Evolutionary conservation across 495 filamentous ascomycete genomes (phyloP).

Genomic region (Aspergillus cavernicola): DNA sequence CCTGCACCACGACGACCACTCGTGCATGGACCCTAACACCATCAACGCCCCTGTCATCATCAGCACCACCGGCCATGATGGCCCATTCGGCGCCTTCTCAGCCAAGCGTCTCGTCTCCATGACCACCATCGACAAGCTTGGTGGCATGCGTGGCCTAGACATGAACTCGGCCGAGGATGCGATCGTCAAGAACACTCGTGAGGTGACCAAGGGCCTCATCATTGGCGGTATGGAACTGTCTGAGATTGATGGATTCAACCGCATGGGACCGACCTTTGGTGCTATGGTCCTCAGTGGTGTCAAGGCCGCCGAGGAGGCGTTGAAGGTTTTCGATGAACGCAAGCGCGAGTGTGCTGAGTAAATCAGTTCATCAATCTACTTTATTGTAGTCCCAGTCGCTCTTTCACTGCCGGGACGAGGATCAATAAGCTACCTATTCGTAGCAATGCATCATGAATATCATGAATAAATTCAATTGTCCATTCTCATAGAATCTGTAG

Average conservation of each 20-base stretch:
- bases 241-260: constrained; percentile 84
- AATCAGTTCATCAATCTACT: not conserved
- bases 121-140: constrained; percentile 73
- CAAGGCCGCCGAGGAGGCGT: constrained; percentile 81
- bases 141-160: constrained; percentile 86
- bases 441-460: not conserved
- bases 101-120: constrained; percentile 83
- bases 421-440: not conserved
- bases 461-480: not conserved
- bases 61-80: constrained; percentile 86
- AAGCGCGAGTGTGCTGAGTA: constrained; percentile 57
- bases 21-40: constrained; percentile 94
- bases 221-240: constrained; percentile 93
- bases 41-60: constrained; percentile 86
- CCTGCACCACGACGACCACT: constrained; percentile 89
- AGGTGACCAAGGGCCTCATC: constrained; percentile 80
- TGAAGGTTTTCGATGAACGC: constrained; percentile 71
- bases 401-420: constrained; percentile 1
- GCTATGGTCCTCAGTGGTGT: constrained; percentile 83
- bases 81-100: constrained; percentile 84
- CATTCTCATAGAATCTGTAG: no score
- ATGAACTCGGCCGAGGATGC: constrained; percentile 88
- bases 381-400: constrained; percentile 3
- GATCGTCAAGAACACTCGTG: constrained; percentile 83
- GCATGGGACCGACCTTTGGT: constrained; percentile 77